Percentiles rank a stretch among this genome's conserved stretches.
These are phyloP conservation scores for Penicillium olsonii DNA, from an alignment of 2,329 filamentous ascomycete species.

Conservation along the genomic window DNA sequence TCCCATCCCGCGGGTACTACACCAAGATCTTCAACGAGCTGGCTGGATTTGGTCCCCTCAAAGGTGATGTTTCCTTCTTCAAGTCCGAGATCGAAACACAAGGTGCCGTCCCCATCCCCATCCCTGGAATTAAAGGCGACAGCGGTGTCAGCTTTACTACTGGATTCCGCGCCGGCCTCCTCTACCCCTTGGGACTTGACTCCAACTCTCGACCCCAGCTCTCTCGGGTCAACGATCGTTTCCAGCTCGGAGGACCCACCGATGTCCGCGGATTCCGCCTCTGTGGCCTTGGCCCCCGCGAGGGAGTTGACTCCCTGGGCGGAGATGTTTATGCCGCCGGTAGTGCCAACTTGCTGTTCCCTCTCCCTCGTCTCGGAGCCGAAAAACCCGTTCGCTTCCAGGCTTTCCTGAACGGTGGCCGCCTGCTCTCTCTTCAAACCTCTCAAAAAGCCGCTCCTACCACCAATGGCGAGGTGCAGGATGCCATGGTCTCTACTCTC, in stretches of 20 bases:
- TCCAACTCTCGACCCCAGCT: constrained; percentile 57
- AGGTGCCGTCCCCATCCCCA: constrained; percentile 70
- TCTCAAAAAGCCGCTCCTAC: constrained; percentile 51
- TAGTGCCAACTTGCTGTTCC: constrained; percentile 80
- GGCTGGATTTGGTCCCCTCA: constrained; percentile 81
- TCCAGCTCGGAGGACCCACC: constrained; percentile 90
- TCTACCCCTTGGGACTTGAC: constrained; percentile 76
- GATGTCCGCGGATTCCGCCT: constrained; percentile 93
- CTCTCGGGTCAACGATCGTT: constrained; percentile 89
- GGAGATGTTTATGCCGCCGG: constrained; percentile 91
- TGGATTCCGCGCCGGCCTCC: constrained; percentile 75
- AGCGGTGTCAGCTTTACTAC: constrained; percentile 81
- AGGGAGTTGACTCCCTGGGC: constrained; percentile 81
- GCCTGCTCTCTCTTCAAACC: constrained; percentile 74
- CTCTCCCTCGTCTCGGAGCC: constrained; percentile 76
- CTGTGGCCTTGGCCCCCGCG: constrained; percentile 83
- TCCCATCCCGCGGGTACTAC: constrained; percentile 81
- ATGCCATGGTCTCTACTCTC: constrained; percentile 59
- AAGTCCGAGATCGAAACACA: constrained; percentile 87
- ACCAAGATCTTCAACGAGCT: constrained; percentile 76
- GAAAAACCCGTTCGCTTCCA: constrained; percentile 86
- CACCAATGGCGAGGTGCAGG: constrained; percentile 48
- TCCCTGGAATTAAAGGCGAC: constrained; percentile 67
- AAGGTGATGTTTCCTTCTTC: constrained; percentile 89
- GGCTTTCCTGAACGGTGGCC: constrained; percentile 86